Evolutionary conservation across 179 eudicot genomes (phyloP).

Genomic region (Vitellaria paradoxa): DNA sequence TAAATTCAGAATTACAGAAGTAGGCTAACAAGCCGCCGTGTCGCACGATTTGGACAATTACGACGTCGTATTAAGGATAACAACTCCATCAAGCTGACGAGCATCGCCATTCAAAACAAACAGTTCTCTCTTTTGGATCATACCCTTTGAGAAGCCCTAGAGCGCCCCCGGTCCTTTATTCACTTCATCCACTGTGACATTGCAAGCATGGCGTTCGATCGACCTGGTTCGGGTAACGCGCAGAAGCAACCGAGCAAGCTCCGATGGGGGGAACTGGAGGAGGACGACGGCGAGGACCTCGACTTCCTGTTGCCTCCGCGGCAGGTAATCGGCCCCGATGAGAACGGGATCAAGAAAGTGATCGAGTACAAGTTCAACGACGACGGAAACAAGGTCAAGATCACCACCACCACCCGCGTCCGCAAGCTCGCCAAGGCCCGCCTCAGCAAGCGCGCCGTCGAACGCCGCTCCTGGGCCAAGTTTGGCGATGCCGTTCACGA

Average conservation of each 20-base stretch:
- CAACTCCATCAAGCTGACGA: too few species aligned
- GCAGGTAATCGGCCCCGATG: conserved; percentile 57
- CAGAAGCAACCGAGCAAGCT: conserved; percentile 27
- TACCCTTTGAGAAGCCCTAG: too few species aligned
- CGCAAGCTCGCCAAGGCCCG: conserved; percentile 66
- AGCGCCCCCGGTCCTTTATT: too few species aligned
- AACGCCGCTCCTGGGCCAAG: conserved; percentile 62
- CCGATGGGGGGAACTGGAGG: conserved; percentile 70
- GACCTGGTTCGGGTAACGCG: conserved; percentile 14
- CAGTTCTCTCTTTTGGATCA: too few species aligned
- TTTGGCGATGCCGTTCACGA: conserved; percentile 68
- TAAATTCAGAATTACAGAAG: too few species aligned
- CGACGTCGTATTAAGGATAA: too few species aligned
- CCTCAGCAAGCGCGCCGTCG: conserved; percentile 61
- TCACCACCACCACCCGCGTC: conserved; percentile 58
- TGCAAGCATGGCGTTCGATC: conserved; percentile 15
- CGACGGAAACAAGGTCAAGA: conserved; percentile 57
- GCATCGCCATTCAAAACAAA: too few species aligned
- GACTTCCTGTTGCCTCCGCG: conserved; percentile 51
- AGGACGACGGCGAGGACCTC: conserved; percentile 47
- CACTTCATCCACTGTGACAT: neutral
- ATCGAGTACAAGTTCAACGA: conserved; percentile 55
- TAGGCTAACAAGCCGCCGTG: too few species aligned
- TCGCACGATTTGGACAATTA: too few species aligned
- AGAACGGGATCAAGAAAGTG: conserved; percentile 48